phyloP scores from a whole-genome alignment of 306 rosid genomes.

The Bauhinia variegata region DNA sequence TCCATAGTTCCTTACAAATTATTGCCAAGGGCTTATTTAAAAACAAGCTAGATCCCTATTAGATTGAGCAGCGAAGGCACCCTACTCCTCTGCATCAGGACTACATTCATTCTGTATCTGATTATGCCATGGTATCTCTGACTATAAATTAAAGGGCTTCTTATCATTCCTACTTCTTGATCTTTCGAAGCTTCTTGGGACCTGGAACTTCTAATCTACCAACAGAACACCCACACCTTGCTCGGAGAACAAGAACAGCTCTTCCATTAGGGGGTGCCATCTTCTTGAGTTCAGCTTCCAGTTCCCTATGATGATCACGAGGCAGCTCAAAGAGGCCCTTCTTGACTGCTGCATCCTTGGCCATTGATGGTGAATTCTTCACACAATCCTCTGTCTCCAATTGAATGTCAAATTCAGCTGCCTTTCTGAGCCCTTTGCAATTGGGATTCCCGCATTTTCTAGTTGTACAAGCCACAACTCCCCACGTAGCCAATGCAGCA shows the following conservation, averaged over 20 bases:
- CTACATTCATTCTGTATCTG: slow-evolving; percentile 43
- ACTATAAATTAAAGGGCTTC: slow-evolving; percentile 44
- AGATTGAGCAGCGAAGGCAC: slow-evolving; percentile 42
- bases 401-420: slow-evolving; percentile 93
- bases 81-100: slow-evolving; percentile 44
- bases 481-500: slow-evolving; percentile 80
- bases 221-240: slow-evolving; percentile 95
- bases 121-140: slow-evolving; percentile 24
- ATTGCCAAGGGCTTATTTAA: slow-evolving; percentile 74
- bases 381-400: slow-evolving; percentile 95
- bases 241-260: slow-evolving; percentile 79
- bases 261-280: slow-evolving; percentile 95
- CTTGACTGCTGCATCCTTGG: slow-evolving; percentile 61
- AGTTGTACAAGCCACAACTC: slow-evolving; percentile 58
- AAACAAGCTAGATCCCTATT: slow-evolving; percentile 52
- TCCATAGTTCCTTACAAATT: slow-evolving; percentile 56
- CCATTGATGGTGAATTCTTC: slow-evolving; percentile 60
- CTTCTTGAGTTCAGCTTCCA: slow-evolving; percentile 96
- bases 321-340: slow-evolving; percentile 83
- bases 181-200: slow-evolving; percentile 68
- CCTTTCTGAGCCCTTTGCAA: slow-evolving; percentile 79
- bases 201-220: slow-evolving; percentile 98
- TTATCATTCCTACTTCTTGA: slow-evolving; percentile 73
- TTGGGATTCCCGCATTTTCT: slow-evolving; percentile 80
- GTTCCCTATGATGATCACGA: slow-evolving; percentile 83